Conservation (phyloP, 169 alveolate genomes). For the Cryptosporidium viatorum region DNA sequence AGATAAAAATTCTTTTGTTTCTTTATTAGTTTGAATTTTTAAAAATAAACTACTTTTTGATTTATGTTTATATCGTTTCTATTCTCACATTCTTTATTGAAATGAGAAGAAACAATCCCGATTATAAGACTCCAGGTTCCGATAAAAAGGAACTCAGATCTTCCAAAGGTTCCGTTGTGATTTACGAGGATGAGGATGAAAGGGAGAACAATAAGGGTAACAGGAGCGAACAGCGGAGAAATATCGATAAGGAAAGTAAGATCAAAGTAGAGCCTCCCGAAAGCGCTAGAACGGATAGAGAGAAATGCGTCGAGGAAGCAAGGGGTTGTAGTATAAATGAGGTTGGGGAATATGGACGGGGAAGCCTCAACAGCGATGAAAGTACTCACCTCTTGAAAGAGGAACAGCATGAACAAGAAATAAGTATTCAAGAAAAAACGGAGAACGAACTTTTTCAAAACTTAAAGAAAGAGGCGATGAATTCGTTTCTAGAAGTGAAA, state of each 20-base stretch:
- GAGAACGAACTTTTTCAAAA: slow-evolving; percentile 2
- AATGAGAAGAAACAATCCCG: slow-evolving; percentile 15
- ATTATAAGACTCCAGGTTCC: not conserved
- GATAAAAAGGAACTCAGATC: not conserved
- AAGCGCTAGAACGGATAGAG: too few relatives aligned
- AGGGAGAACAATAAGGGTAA: not conserved
- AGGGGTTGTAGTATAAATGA: not conserved
- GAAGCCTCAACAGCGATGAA: not conserved
- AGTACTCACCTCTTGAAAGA: not conserved
- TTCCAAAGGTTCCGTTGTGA: not conserved
- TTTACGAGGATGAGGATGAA: not conserved
- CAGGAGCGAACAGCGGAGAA: not conserved
- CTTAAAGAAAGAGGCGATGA: slow-evolving; percentile 42
- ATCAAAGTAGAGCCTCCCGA: not conserved
- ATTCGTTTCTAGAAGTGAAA: slow-evolving; percentile 22
- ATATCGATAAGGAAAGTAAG: not conserved
- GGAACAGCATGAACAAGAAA: not conserved
- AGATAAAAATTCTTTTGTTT: not conserved
- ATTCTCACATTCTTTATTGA: slow-evolving; percentile 43
- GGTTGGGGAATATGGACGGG: not conserved
- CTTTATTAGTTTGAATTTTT: not conserved
- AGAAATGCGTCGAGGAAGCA: not conserved
- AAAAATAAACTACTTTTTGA: slow-evolving; percentile 33
- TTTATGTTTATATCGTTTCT: slow-evolving; percentile 29
- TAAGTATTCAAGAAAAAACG: not conserved